Evolutionary conservation across 768 basidiomycete genomes (phyloP).

Genomic region (Lactarius vividus): DNA sequence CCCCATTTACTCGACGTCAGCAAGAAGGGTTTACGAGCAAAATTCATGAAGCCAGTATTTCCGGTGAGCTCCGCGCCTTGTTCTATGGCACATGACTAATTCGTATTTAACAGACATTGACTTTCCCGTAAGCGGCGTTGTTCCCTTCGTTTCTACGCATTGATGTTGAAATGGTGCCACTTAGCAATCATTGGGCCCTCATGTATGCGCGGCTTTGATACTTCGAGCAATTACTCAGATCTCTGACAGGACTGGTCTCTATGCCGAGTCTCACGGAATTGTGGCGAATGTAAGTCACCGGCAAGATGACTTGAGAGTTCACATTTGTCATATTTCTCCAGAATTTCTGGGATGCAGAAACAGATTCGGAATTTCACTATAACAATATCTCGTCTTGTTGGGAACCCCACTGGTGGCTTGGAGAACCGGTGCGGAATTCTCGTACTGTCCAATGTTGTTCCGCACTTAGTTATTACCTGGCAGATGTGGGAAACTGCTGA

Average conservation of each 20-base stretch:
- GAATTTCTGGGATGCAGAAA: constrained; percentile 85
- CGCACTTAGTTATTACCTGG: constrained; percentile 1
- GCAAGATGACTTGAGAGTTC: constrained; percentile 1
- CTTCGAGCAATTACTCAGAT: not conserved
- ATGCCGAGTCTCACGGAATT: constrained; percentile 89
- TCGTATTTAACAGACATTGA: constrained; percentile 57
- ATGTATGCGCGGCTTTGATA: constrained; percentile 50
- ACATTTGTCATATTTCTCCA: constrained; percentile 32
- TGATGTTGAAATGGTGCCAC: constrained; percentile 1
- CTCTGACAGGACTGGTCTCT: constrained; percentile 72
- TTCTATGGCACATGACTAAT: constrained; percentile 11
- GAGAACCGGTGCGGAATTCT: constrained; percentile 67
- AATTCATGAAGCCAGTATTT: constrained; percentile 84
- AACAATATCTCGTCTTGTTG: constrained; percentile 58
- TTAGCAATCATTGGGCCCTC: constrained; percentile 85
- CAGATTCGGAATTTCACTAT: constrained; percentile 66
- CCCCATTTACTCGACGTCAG: constrained; percentile 81
- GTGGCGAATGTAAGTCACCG: constrained; percentile 67
- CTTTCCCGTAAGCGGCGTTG: constrained; percentile 70
- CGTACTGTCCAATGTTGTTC: not conserved
- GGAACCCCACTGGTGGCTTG: constrained; percentile 80
- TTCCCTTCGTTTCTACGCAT: not conserved
- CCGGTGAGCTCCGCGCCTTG: constrained; percentile 52
- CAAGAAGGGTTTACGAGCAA: constrained; percentile 80
- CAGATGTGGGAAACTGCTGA: constrained; percentile 91